Conservation (phyloP, 768 basidiomycete species). For the Boletus rufocinnamomeus region DNA sequence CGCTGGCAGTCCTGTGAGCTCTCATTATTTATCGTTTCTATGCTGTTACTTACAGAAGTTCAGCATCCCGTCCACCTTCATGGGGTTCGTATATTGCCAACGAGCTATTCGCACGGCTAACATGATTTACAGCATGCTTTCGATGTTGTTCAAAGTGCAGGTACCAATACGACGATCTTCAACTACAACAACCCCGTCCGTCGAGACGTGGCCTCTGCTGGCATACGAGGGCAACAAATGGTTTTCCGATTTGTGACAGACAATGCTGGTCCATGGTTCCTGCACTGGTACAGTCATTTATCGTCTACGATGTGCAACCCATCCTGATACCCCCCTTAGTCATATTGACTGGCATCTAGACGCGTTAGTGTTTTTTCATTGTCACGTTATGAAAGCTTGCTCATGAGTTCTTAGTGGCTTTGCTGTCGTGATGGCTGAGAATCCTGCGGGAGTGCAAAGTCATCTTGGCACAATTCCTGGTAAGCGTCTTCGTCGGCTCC, state of each 20-base stretch:
- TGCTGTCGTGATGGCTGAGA: constrained; percentile 29
- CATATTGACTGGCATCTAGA: constrained; percentile 35
- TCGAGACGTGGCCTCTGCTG: constrained; percentile 33
- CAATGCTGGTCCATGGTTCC: constrained; percentile 61
- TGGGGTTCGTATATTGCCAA: constrained; percentile 22
- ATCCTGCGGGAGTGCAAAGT: constrained; percentile 18
- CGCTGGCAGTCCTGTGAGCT: constrained; percentile 28
- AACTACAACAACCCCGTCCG: constrained; percentile 42
- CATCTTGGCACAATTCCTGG: constrained; percentile 21
- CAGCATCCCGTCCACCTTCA: constrained; percentile 35
- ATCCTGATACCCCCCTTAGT: constrained; percentile 17
- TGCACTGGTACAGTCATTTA: constrained; percentile 37
- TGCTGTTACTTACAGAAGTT: not conserved
- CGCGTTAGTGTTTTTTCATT: constrained; percentile 15
- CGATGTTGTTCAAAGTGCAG: constrained; percentile 37
- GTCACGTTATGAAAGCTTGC: not conserved
- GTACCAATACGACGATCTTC: constrained; percentile 17
- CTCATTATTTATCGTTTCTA: not conserved
- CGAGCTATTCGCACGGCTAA: not conserved
- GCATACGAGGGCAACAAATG: constrained; percentile 41
- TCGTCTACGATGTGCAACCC: not conserved
- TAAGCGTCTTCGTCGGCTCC: constrained; percentile 1
- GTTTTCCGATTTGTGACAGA: constrained; percentile 61
- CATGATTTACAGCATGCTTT: constrained; percentile 35
- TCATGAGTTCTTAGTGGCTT: constrained; percentile 24